Conservation (phyloP, 1,284 basidiomycete species). For the Peniophora sp. region DNA sequence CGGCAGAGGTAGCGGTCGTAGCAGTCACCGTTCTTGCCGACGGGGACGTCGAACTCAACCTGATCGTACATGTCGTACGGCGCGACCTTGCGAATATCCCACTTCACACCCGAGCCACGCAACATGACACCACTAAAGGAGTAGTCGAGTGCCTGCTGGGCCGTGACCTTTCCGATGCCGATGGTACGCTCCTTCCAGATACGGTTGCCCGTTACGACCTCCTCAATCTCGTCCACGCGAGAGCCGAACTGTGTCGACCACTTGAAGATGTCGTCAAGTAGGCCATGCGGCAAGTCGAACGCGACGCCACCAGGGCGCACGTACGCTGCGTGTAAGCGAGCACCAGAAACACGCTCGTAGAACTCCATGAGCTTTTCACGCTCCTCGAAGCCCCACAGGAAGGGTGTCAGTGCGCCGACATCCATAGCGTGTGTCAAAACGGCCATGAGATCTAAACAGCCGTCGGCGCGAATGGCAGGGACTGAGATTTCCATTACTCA, state of each 20-base stretch:
- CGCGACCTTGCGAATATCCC: conserved; percentile 89
- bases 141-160: conserved; percentile 89
- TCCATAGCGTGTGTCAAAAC: conserved; percentile 95
- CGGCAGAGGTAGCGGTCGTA: conserved; percentile 96
- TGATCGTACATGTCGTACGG: conserved; percentile 96
- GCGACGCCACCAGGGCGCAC: conserved; percentile 97
- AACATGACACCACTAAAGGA: conserved; percentile 97
- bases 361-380: conserved; percentile 99
- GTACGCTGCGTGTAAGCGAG: conserved; percentile 96
- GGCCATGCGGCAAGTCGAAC: conserved; percentile 93
- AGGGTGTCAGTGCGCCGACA: conserved; percentile 96
- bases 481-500: conserved; percentile 28
- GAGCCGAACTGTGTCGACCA: conserved; percentile 95
- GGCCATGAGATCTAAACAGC: conserved; percentile 81
- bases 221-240: conserved; percentile 95
- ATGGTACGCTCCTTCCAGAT: conserved; percentile 97
- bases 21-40: conserved; percentile 96
- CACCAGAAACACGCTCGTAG: conserved; percentile 98
- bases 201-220: conserved; percentile 95
- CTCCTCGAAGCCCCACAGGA: conserved; percentile 99
- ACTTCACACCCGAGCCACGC: conserved; percentile 87
- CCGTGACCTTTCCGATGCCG: conserved; percentile 87
- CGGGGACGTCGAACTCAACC: conserved; percentile 96
- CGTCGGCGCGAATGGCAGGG: background rate
- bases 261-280: conserved; percentile 95